Evolutionary conservation across 176 grass and related monocot species (phyloP), one percentile per base, ranked within the genome.

Genomic region (Elymus sibiricus): DNA sequence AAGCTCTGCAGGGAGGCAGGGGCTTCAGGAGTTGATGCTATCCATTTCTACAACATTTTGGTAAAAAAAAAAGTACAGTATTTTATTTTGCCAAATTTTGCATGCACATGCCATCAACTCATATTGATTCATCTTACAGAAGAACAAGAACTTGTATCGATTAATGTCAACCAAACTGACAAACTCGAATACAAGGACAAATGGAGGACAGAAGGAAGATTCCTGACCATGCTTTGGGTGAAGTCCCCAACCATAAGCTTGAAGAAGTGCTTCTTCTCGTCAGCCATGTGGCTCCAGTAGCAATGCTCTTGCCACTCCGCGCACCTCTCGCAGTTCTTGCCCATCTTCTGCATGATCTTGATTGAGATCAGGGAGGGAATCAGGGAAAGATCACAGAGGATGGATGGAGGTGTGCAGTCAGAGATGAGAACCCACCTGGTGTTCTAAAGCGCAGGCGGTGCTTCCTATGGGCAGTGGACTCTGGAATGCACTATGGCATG

Each of bases 261-360:
- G 78, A 86, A 88, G 78, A 91, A 88, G 28, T 88, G 86, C 64
- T 85, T 92, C 11, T 78, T 65, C 62, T 85, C 72, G 16, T 92
- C 86, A 26, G 78, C 71, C 82, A 88, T 78, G 46, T 92, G 90
- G 73, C 59, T 88, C 86, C 90, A 88, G 72, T 88, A 92, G 26
- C 66, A 88, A 66, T 92, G 90, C 16, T 92, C 78, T 64, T 88
- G 76, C 78, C 78, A 87, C 65, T 81, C 6, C 78, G 17, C 15
- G 85, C 78, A 87, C 5, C 12, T 17, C 56, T 40, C 24, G 78
- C 85, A 81, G 27, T 11, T 80, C 37, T 38, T 62, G 59, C 75
- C 8, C 39, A 27, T 40, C 44, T 55, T 78, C 13, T 67, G 25
- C 42, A 35, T 67, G 78, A 42, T 27, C 64, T 51, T 55, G 25